Conservation (phyloP, 805 yeast species). For the Saturnispora sekii region DNA sequence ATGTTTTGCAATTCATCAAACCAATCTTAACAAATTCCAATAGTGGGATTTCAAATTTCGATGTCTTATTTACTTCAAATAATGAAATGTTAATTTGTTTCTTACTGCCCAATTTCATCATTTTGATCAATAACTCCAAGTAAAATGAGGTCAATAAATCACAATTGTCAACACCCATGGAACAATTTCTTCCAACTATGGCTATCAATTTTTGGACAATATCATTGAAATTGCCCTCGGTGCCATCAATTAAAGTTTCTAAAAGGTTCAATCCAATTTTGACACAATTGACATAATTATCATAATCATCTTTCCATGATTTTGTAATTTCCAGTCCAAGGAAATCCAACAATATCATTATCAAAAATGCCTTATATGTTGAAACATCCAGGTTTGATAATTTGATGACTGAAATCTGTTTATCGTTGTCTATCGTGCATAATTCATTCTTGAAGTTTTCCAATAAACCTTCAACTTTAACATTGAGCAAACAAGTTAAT, state of each 20-base stretch:
- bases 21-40: constrained; percentile 22
- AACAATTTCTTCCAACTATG: constrained; percentile 11
- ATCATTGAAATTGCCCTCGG: constrained; percentile 42
- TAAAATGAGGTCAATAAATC: constrained; percentile 15
- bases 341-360: constrained; percentile 38
- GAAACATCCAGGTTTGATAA: constrained; percentile 41
- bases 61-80: constrained; percentile 12
- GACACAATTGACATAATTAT: constrained; percentile 30
- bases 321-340: constrained; percentile 23
- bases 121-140: constrained; percentile 16
- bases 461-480: constrained; percentile 34
- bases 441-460: constrained; percentile 48
- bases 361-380: constrained; percentile 49
- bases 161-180: constrained; percentile 5
- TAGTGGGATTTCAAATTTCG: constrained; percentile 12
- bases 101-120: constrained; percentile 21
- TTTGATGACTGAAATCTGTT: constrained; percentile 32
- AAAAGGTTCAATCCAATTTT: constrained; percentile 36
- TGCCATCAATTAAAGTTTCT: constrained; percentile 43
- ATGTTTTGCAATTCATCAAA: constrained; percentile 14
- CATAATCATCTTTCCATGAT: constrained; percentile 16
- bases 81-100: constrained; percentile 11
- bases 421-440: constrained; percentile 42
- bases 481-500: constrained; percentile 40
- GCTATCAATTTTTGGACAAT: constrained; percentile 13